These are phyloP conservation scores for Wilcoxina mikolae DNA, from an alignment of 495 filamentous ascomycete genomes.

Conservation along the genomic window DNA sequence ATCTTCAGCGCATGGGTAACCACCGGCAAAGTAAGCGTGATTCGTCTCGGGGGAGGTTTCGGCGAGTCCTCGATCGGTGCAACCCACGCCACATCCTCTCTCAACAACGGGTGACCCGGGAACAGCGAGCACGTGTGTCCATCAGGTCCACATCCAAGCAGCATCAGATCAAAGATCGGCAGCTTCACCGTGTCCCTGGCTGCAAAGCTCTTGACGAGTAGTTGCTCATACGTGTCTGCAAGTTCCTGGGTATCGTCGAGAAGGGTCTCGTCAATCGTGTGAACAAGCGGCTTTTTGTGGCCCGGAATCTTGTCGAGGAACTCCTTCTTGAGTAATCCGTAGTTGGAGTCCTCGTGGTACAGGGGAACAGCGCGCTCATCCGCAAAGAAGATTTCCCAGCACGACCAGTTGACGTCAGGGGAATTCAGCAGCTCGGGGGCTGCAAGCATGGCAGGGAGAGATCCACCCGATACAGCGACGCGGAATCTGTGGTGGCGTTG, in stretches of 20 bases:
- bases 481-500: slow-evolving; percentile 72
- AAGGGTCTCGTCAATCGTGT: slow-evolving; percentile 56
- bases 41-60: slow-evolving; percentile 79
- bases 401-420: slow-evolving; percentile 52
- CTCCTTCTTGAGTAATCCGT: slow-evolving; percentile 70
- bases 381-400: slow-evolving; percentile 97
- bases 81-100: slow-evolving; percentile 86
- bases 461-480: slow-evolving; percentile 85
- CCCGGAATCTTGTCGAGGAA: slow-evolving; percentile 73
- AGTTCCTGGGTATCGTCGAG: slow-evolving; percentile 79
- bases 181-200: slow-evolving; percentile 75
- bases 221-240: slow-evolving; percentile 83
- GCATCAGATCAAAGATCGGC: slow-evolving; percentile 83
- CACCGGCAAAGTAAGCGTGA: slow-evolving; percentile 83
- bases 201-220: slow-evolving; percentile 68
- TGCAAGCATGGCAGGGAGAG: slow-evolving; percentile 74
- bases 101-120: slow-evolving; percentile 71
- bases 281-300: slow-evolving; percentile 49
- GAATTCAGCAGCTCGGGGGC: slow-evolving; percentile 54
- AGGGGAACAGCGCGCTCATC: slow-evolving; percentile 92
- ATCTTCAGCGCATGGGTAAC: slow-evolving; percentile 68
- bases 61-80: slow-evolving; percentile 79
- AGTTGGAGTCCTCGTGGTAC: slow-evolving; percentile 86
- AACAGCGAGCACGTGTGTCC: slow-evolving; percentile 96
- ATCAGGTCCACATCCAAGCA: slow-evolving; percentile 87